phyloP scores from a whole-genome alignment of 139 green algal genomes.

The Astrephomene gubernaculifera region DNA sequence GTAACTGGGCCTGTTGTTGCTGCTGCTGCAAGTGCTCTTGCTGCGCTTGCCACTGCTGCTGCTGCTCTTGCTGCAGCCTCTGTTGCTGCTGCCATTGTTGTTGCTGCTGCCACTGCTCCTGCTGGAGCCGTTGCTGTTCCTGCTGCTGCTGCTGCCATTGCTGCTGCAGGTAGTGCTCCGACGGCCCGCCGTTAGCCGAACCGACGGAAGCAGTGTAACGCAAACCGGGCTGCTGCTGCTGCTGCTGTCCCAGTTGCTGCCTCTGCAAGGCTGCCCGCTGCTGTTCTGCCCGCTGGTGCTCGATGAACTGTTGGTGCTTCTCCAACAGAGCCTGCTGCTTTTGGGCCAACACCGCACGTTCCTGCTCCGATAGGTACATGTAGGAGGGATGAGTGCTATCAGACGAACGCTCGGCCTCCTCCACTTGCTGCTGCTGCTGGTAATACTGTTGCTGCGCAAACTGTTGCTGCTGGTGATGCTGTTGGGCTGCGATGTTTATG shows the following conservation, averaged over 20 bases:
- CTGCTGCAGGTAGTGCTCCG: not conserved
- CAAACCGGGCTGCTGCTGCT: slow-evolving; percentile 18
- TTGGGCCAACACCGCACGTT: not conserved
- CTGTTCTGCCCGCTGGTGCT: slow-evolving; percentile 6
- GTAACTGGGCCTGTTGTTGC: not conserved
- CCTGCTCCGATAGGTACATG: slow-evolving; percentile 1
- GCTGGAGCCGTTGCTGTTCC: not conserved
- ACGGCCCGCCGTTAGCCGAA: no score
- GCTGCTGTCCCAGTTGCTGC: not conserved
- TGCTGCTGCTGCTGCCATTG: slow-evolving; percentile 14
- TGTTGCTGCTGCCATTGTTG: slow-evolving; percentile 11
- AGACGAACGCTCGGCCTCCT: not conserved
- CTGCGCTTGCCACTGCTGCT: not conserved
- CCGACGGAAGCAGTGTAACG: no score
- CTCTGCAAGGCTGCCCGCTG: not conserved
- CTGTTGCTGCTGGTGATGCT: not conserved
- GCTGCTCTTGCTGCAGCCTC: not conserved
- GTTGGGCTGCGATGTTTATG: not conserved
- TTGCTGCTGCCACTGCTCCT: not conserved
- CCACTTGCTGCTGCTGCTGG: not conserved
- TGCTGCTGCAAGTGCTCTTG: not conserved
- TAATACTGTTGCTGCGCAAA: not conserved
- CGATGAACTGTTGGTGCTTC: not conserved
- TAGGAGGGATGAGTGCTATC: not conserved
- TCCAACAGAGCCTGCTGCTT: slow-evolving; percentile 3